Evolutionary conservation across 108 stramenopile species (phyloP).

Genomic region (Pseudonitzschia delicatissima): DNA sequence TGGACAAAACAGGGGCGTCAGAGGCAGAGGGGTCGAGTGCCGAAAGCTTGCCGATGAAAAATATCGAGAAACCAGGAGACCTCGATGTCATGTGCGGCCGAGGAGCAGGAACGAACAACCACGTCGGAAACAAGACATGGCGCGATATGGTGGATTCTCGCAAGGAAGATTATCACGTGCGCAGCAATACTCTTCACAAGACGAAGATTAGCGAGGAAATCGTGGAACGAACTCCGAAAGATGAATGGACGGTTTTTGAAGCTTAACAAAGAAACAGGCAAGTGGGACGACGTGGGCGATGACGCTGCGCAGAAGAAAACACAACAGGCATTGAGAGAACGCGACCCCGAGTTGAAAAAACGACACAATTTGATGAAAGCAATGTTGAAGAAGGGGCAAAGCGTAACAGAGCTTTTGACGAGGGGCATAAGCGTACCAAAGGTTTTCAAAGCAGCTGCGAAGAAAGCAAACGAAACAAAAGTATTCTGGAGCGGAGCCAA

Average conservation of each 20-base stretch:
- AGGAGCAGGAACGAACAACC: not conserved
- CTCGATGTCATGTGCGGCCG: not conserved
- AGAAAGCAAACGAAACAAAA: too few relatives aligned
- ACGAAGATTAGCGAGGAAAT: not conserved
- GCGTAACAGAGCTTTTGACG: too few relatives aligned
- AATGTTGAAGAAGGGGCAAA: too few relatives aligned
- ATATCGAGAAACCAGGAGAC: too few relatives aligned
- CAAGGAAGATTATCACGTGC: not conserved
- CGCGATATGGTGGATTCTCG: not conserved
- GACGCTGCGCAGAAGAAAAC: not conserved
- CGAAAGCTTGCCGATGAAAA: too few relatives aligned
- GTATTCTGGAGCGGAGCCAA: too few relatives aligned
- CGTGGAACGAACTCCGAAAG: not conserved
- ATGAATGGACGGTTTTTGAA: constrained; percentile 10
- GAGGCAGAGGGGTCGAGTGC: too few relatives aligned
- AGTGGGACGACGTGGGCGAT: constrained; percentile 28
- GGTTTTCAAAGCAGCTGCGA: too few relatives aligned
- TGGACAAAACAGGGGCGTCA: too few relatives aligned
- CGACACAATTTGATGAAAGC: too few relatives aligned
- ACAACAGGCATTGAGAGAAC: not conserved
- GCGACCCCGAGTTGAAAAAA: not conserved
- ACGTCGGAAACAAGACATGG: not conserved
- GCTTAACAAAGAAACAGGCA: constrained; percentile 1
- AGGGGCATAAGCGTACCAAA: too few relatives aligned
- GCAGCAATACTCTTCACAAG: not conserved